These are phyloP conservation scores for Phaeosphaeriaceae sp. DNA, from an alignment of 2,329 filamentous ascomycete genomes.

Conservation along the genomic window DNA sequence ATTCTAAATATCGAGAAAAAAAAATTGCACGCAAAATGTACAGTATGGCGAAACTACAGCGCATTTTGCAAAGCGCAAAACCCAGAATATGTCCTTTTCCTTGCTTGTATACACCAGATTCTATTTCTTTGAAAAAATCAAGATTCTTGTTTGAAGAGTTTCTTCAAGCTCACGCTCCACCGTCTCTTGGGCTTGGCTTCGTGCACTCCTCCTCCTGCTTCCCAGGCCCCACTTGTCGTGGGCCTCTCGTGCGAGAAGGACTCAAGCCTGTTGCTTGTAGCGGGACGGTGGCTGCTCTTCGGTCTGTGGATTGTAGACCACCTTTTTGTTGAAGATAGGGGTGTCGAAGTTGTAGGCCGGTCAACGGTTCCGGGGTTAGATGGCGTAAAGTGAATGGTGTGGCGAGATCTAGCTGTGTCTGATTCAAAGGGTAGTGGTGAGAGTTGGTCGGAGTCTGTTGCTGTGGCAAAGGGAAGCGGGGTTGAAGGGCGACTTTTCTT, in stretches of 20 bases:
- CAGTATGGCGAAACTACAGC: too few relatives aligned
- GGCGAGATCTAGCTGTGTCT: constrained; percentile 4
- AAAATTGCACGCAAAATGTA: too few relatives aligned
- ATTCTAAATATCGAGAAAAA: too few relatives aligned
- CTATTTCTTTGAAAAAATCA: constrained; percentile 3
- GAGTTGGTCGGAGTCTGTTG: constrained; percentile 4
- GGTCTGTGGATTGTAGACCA: constrained; percentile 15
- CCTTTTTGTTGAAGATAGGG: neutral
- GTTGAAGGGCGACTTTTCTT: constrained; percentile 15
- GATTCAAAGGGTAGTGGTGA: constrained; percentile 1
- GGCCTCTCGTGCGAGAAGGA: constrained; percentile 8
- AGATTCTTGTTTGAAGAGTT: constrained; percentile 19
- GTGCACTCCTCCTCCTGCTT: neutral
- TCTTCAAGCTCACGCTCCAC: constrained; percentile 31
- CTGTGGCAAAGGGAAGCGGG: neutral
- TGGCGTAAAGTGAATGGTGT: constrained; percentile 5
- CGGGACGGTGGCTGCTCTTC: constrained; percentile 17
- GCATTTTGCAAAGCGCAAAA: too few relatives aligned
- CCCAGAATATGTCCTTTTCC: too few relatives aligned
- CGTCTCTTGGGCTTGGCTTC: constrained; percentile 19
- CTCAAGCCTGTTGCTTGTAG: constrained; percentile 15
- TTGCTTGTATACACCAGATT: too few relatives aligned
- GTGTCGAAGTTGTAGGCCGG: constrained; percentile 5
- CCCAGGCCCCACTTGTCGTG: constrained; percentile 12
- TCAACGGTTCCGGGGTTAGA: neutral